Evolutionary conservation across 768 basidiomycete genomes (phyloP).

Genomic region (Rhodotorula toruloides): DNA sequence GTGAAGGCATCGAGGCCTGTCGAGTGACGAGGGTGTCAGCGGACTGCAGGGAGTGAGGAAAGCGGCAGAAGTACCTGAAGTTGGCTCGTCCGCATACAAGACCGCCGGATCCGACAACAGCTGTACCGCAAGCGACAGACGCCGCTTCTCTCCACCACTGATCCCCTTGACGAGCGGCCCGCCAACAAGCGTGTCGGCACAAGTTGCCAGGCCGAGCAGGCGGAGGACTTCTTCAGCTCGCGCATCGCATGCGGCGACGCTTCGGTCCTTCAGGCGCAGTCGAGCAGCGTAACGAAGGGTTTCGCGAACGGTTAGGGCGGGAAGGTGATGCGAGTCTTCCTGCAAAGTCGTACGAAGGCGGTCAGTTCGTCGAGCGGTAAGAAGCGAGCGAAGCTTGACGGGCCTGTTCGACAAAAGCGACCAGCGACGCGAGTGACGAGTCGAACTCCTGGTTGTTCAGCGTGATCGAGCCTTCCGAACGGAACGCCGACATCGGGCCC

Average conservation of each 20-base stretch:
- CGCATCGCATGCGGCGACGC: slow-evolving; percentile 47
- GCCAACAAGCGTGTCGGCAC: slow-evolving; percentile 53
- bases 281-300: slow-evolving; percentile 50
- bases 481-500: slow-evolving; percentile 46
- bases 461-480: slow-evolving; percentile 43
- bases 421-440: slow-evolving; percentile 35
- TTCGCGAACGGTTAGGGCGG: slow-evolving; percentile 44
- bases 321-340: slow-evolving; percentile 50
- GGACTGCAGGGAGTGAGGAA: neutral
- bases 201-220: slow-evolving; percentile 53
- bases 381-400: neutral
- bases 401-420: slow-evolving; percentile 49
- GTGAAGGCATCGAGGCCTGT: slow-evolving; percentile 53
- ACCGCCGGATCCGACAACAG: slow-evolving; percentile 49
- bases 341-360: neutral
- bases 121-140: slow-evolving; percentile 52
- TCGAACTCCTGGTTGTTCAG: slow-evolving; percentile 44
- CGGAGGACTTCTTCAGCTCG: slow-evolving; percentile 53
- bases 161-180: slow-evolving; percentile 50
- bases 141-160: slow-evolving; percentile 54
- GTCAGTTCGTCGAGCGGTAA: neutral
- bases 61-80: slow-evolving; percentile 5
- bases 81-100: slow-evolving; percentile 48
- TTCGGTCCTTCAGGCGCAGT: slow-evolving; percentile 46
- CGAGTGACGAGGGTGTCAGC: neutral